Evolutionary conservation across 768 basidiomycete species (phyloP), one percentile per base, ranked within the genome.

Genomic region (Sporobolomyces pararoseus): DNA sequence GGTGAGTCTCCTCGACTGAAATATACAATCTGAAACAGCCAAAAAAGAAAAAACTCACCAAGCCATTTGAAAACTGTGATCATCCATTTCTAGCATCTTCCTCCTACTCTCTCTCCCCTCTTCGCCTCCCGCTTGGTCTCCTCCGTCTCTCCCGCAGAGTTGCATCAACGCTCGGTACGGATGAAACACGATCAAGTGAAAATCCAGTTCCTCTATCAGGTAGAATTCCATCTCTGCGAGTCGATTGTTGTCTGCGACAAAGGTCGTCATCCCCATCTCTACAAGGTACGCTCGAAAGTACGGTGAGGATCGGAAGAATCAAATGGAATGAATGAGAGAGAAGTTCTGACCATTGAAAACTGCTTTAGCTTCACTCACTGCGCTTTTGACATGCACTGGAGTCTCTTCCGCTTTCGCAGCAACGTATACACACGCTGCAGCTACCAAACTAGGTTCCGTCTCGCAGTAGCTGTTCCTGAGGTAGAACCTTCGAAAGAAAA

Each of bases 221-320:
- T 78, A 98, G 81, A 98, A 98, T 78, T 98, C 95, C 94, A 97
- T 97, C 79, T 99, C 96, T 5, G 94, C 96, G 19, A 99, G 82
- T 77, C 66, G 66, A 49, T 91, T 93, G 16, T 88, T 85, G 76
- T 94, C 89, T 0, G 88, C 84, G 0, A 89, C 86, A 77, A 96
- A 95, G n/a, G 84, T 80, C 77, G 89, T 88, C 77, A 89, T 82
- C 7, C 84, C 85, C 76, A 90, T 89, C 25, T 86, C 86, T 81
- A 67, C 16, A n/a, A n/a, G n/a, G n/a, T n/a, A n/a, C n/a, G n/a
- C n/a, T n/a, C n/a, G n/a, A n/a, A n/a, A n/a, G n/a, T n/a, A n/a
- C n/a, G n/a, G n/a, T n/a, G n/a, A n/a, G n/a, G n/a, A n/a, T n/a
- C n/a, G n/a, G n/a, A n/a, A n/a, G n/a, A n/a, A n/a, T n/a, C n/a